These are phyloP conservation scores for Diaporthe capsici DNA, from an alignment of 2,329 filamentous ascomycete genomes.

Conservation along the genomic window DNA sequence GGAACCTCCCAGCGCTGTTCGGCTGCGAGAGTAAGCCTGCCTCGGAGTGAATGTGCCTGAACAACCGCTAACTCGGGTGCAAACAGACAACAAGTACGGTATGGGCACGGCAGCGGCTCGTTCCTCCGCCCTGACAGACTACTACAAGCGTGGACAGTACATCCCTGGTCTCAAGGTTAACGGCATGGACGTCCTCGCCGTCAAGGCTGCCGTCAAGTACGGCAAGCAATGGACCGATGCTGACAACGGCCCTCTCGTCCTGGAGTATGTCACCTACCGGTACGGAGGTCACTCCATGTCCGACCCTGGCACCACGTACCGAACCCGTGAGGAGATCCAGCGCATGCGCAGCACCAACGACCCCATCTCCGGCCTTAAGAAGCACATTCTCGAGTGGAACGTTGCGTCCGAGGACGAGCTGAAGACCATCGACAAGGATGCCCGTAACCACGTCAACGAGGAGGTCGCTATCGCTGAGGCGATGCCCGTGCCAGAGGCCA, in stretches of 20 bases:
- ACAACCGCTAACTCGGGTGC: slow-evolving; percentile 45
- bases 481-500: slow-evolving; percentile 86
- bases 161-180: slow-evolving; percentile 99
- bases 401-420: slow-evolving; percentile 94
- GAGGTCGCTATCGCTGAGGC: slow-evolving; percentile 93
- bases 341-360: slow-evolving; percentile 99
- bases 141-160: slow-evolving; percentile 99
- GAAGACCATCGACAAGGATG: slow-evolving; percentile 96
- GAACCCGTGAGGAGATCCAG: slow-evolving; percentile 99
- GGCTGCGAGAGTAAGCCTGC: slow-evolving; percentile 91
- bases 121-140: slow-evolving; percentile 96
- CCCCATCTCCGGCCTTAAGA: slow-evolving; percentile 97
- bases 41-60: neutral
- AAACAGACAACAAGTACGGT: slow-evolving; percentile 98
- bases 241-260: slow-evolving; percentile 93
- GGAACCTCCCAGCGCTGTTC: slow-evolving; percentile 95
- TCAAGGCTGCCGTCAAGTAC: slow-evolving; percentile 96
- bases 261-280: slow-evolving; percentile 99
- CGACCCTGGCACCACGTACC: slow-evolving; percentile 98
- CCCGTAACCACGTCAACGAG: slow-evolving; percentile 85
- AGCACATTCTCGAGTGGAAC: slow-evolving; percentile 97
- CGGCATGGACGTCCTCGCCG: slow-evolving; percentile 98
- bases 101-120: slow-evolving; percentile 98
- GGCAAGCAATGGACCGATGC: slow-evolving; percentile 87
- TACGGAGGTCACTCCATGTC: slow-evolving; percentile 99